Evolutionary conservation across 768 basidiomycete genomes (phyloP).

Genomic region (Mycena kentingensis): DNA sequence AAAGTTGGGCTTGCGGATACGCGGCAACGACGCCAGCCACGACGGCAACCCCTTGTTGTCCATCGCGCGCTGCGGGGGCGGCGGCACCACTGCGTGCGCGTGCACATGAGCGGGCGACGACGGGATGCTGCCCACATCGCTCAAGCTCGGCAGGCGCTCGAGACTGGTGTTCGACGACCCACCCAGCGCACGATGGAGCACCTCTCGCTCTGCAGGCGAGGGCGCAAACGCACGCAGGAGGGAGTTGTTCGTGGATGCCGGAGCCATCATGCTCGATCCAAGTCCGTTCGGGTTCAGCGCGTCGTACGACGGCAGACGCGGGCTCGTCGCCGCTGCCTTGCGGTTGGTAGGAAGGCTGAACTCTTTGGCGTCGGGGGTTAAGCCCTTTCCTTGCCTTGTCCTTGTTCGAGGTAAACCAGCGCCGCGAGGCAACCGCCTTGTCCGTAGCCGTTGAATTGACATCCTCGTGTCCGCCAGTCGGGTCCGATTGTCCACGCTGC

Average conservation of each 20-base stretch:
- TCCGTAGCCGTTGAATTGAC: slow-evolving; percentile 23
- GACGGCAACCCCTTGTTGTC: slow-evolving; percentile 50
- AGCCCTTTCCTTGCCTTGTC: slow-evolving; percentile 65
- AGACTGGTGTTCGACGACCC: slow-evolving; percentile 74
- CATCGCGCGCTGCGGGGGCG: slow-evolving; percentile 28
- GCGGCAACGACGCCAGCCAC: slow-evolving; percentile 69
- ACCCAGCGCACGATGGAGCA: slow-evolving; percentile 75
- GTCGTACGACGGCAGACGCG: slow-evolving; percentile 41
- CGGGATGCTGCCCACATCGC: slow-evolving; percentile 73
- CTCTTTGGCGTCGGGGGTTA: slow-evolving; percentile 85
- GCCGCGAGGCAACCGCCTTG: slow-evolving; percentile 37
- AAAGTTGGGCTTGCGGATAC: slow-evolving; percentile 69
- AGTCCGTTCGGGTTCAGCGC: slow-evolving; percentile 66
- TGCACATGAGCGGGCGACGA: slow-evolving; percentile 64
- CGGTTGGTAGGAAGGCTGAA: slow-evolving; percentile 57
- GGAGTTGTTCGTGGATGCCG: slow-evolving; percentile 48
- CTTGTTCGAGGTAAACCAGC: slow-evolving; percentile 49
- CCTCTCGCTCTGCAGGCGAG: slow-evolving; percentile 85
- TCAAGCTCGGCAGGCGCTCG: slow-evolving; percentile 76
- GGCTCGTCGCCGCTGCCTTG: slow-evolving; percentile 21
- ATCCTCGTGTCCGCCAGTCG: slow-evolving; percentile 25
- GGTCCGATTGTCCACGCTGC: slow-evolving; percentile 39
- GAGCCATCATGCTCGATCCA: slow-evolving; percentile 33
- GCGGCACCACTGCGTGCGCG: slow-evolving; percentile 32
- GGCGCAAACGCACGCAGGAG: slow-evolving; percentile 83